Percentiles rank a stretch among this genome's conserved stretches.
These are phyloP conservation scores for Phalaenopsis aphrodite DNA, from an alignment of 106 monocot species.

Conservation along the genomic window DNA sequence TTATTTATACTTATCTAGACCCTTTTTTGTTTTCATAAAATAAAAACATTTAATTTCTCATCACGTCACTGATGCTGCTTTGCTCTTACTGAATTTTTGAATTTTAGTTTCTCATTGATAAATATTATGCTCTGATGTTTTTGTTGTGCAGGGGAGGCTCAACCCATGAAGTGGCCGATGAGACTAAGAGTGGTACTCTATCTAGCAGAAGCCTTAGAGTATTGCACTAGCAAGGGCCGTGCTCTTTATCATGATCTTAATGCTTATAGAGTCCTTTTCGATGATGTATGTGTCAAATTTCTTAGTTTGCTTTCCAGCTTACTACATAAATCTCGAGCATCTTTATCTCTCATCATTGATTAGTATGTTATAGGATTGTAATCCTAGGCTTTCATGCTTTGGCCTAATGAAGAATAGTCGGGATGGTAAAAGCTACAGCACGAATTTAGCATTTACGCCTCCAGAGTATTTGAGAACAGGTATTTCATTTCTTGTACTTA, in stretches of 20 bases:
- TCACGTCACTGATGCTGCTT: background rate
- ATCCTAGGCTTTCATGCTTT: conserved; percentile 55
- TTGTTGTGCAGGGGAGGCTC: conserved; percentile 23
- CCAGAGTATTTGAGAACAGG: conserved; percentile 95
- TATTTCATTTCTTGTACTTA: conserved; percentile 30
- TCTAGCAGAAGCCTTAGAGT: conserved; percentile 45
- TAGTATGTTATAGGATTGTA: conserved; percentile 30
- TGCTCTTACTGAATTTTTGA: background rate
- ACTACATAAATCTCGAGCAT: background rate
- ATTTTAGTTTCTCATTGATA: background rate
- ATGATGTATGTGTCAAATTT: conserved; percentile 23
- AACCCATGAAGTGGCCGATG: conserved; percentile 43
- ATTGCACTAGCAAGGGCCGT: conserved; percentile 32
- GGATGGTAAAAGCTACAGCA: conserved; percentile 66
- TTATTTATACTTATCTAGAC: background rate
- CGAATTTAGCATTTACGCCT: conserved; percentile 65
- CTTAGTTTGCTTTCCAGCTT: background rate
- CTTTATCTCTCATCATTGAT: conserved; percentile 3
- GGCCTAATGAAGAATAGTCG: conserved; percentile 58
- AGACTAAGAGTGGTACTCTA: conserved; percentile 32
- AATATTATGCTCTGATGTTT: background rate
- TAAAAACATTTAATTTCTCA: background rate
- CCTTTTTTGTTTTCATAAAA: background rate
- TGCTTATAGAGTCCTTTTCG: conserved; percentile 43
- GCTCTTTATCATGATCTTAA: conserved; percentile 44